These are phyloP conservation scores for Apiospora malaysiana DNA, from an alignment of 2,329 filamentous ascomycete genomes.

Conservation along the genomic window DNA sequence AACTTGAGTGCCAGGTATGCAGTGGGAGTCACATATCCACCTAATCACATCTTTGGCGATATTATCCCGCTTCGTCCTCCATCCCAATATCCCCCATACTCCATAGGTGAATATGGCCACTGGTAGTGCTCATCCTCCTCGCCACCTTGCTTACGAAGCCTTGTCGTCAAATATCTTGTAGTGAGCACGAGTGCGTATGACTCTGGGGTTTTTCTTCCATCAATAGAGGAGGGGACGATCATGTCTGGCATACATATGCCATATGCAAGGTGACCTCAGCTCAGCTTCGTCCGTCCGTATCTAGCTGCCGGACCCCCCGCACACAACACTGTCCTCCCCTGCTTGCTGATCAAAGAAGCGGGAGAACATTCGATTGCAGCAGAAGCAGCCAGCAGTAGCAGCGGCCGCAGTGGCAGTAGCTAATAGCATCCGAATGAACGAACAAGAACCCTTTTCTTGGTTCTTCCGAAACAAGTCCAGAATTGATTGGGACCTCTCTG, in stretches of 20 bases:
- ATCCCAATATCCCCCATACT: background rate
- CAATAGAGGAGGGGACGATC: background rate
- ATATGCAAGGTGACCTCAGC: constrained; percentile 16
- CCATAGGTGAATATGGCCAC: background rate
- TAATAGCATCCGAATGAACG: background rate
- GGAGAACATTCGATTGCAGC: constrained; percentile 19
- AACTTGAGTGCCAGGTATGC: background rate
- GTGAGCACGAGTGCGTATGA: no score
- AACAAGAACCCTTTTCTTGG: background rate
- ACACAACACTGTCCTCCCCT: background rate
- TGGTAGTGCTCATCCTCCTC: background rate
- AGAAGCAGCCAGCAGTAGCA: background rate
- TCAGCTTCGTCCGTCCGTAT: background rate
- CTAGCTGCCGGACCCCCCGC: constrained; percentile 8
- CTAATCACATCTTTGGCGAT: background rate
- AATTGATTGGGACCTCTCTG: background rate
- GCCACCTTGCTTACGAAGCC: background rate
- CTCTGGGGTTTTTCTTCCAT: background rate
- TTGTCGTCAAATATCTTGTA: background rate
- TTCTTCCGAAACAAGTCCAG: constrained; percentile 7
- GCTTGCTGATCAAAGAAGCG: constrained; percentile 17
- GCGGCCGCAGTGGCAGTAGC: background rate
- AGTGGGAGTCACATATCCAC: background rate
- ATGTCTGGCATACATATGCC: background rate
- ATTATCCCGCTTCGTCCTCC: background rate